Percentiles rank a stretch among this genome's conserved stretches.
Conservation (phyloP, 331 rosid genomes). For the Quercus tomentella region DNA sequence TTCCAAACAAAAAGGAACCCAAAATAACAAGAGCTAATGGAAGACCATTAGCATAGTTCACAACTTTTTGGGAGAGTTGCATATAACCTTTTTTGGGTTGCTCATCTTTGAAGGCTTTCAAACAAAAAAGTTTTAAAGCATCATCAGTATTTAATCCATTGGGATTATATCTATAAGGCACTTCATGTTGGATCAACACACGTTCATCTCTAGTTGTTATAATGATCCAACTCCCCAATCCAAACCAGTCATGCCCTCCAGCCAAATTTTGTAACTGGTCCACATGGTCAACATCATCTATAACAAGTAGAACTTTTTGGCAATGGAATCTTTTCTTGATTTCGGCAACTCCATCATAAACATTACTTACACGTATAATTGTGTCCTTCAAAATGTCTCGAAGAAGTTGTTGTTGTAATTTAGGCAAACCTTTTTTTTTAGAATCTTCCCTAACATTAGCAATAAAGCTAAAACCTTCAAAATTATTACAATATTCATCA, state of each 20-base stretch:
- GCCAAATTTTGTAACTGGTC: slow-evolving; percentile 5
- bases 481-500: background rate
- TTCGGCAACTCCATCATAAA: slow-evolving; percentile 15
- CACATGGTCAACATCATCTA: slow-evolving; percentile 41
- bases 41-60: slow-evolving; percentile 15
- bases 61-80: background rate
- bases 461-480: slow-evolving; percentile 25
- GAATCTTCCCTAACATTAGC: slow-evolving; percentile 12
- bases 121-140: slow-evolving; percentile 17
- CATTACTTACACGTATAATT: slow-evolving; percentile 5
- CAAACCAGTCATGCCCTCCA: slow-evolving; percentile 3
- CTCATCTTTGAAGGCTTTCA: slow-evolving; percentile 11
- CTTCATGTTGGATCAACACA: background rate
- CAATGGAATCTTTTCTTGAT: slow-evolving; percentile 11
- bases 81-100: background rate
- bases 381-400: background rate
- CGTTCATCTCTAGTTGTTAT: slow-evolving; percentile 5
- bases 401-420: slow-evolving; percentile 26
- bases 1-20: slow-evolving; percentile 38
- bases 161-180: background rate
- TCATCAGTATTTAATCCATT: background rate
- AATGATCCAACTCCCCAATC: slow-evolving; percentile 15
- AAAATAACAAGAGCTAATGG: slow-evolving; percentile 36
- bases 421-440: background rate
- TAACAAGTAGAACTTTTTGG: slow-evolving; percentile 32